These are phyloP conservation scores for Zizania palustris DNA, from an alignment of 202 grass and related monocot species.

Conservation along the genomic window DNA sequence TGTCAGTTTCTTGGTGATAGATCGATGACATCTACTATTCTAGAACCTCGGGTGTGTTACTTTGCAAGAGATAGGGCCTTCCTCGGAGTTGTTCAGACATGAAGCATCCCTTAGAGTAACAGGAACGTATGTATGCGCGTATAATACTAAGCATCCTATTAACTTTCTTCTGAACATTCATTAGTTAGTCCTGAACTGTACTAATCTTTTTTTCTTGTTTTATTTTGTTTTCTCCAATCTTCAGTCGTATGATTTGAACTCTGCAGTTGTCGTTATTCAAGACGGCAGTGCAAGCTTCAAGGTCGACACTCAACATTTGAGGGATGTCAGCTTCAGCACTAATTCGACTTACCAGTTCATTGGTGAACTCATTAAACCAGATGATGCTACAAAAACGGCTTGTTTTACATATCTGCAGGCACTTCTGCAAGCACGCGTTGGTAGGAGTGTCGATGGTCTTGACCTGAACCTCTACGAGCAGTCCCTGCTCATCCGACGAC, in stretches of 20 bases:
- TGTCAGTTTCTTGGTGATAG: neutral
- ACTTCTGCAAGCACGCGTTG: slow-evolving; percentile 62
- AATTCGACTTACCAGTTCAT: slow-evolving; percentile 66
- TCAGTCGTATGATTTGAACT: slow-evolving; percentile 55
- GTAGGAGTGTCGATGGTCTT: slow-evolving; percentile 66
- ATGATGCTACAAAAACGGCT: neutral
- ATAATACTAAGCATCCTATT: neutral
- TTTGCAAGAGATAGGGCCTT: slow-evolving; percentile 51
- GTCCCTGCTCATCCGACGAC: slow-evolving; percentile 58
- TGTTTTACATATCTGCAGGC: slow-evolving; percentile 45
- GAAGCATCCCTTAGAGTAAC: slow-evolving; percentile 62
- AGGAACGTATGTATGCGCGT: slow-evolving; percentile 56
- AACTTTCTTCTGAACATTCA: slow-evolving; percentile 2
- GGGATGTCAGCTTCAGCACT: slow-evolving; percentile 49
- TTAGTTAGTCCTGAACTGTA: neutral
- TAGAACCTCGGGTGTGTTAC: slow-evolving; percentile 59
- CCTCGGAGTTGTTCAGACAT: slow-evolving; percentile 63
- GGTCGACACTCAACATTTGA: slow-evolving; percentile 63
- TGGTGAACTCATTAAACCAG: slow-evolving; percentile 58
- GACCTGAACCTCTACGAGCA: slow-evolving; percentile 78
- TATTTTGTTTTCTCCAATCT: slow-evolving; percentile 41
- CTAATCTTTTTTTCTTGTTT: slow-evolving; percentile 7
- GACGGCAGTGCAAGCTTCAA: slow-evolving; percentile 47
- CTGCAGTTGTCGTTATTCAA: slow-evolving; percentile 53
- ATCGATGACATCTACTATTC: slow-evolving; percentile 53